Evolutionary conservation across 495 filamentous ascomycete species (phyloP).

Genomic region (Podospora conica): DNA sequence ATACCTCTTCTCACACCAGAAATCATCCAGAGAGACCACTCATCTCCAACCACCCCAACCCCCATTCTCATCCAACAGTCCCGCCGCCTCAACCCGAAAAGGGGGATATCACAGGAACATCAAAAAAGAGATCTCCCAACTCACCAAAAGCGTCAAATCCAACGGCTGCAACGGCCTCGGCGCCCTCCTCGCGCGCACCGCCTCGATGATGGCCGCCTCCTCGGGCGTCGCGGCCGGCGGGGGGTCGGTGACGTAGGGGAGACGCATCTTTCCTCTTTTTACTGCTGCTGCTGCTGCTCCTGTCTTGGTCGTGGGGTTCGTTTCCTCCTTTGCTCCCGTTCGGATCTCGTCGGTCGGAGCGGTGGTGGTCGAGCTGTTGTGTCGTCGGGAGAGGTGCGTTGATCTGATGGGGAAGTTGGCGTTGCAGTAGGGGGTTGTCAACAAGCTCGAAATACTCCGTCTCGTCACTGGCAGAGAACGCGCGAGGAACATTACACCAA

Average conservation of each 20-base stretch:
- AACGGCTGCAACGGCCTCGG: not conserved
- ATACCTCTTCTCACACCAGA: no score
- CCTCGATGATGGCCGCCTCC: constrained; percentile 23
- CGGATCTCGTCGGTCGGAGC: not conserved
- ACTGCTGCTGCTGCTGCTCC: not conserved
- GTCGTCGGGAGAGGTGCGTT: no score
- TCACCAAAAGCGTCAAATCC: not conserved
- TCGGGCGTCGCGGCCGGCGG: constrained; percentile 43
- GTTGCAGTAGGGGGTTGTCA: not conserved
- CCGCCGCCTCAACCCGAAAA: no score
- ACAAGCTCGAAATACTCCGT: not conserved
- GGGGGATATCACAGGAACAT: no score
- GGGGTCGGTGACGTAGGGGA: constrained; percentile 60
- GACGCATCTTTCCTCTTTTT: constrained; percentile 52
- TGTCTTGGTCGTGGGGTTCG: not conserved
- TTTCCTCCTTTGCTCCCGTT: not conserved
- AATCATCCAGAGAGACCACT: no score
- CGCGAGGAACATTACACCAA: no score
- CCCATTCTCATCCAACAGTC: no score
- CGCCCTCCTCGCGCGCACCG: not conserved
- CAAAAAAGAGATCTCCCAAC: no score
- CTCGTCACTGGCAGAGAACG: no score
- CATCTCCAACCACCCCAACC: no score
- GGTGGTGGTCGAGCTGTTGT: not conserved
- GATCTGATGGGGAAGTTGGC: no score